These are phyloP conservation scores for Elongisporangium anandrum DNA, from an alignment of 352 stramenopile species.

Conservation along the genomic window DNA sequence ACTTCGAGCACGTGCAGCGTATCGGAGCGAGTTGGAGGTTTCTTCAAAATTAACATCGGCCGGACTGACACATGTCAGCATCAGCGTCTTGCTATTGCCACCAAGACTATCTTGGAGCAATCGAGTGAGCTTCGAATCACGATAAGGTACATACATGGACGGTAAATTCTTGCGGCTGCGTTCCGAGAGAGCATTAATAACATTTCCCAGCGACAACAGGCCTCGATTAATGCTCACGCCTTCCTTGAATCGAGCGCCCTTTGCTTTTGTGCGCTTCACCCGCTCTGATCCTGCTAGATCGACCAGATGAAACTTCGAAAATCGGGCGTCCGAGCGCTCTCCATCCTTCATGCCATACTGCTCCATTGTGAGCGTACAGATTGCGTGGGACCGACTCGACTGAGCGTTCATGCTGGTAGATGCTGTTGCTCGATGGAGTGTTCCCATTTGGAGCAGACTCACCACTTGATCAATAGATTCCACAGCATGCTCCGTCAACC, in stretches of 20 bases:
- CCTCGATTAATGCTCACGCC: conserved; percentile 93
- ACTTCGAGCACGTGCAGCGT: conserved; percentile 95
- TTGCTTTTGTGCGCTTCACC: conserved; percentile 83
- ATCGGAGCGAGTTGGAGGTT: conserved; percentile 94
- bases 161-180: conserved; percentile 44
- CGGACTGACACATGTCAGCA: conserved; percentile 85
- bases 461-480: conserved; percentile 35
- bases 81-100: conserved; percentile 90
- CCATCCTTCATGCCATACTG: conserved; percentile 29
- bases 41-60: conserved; percentile 89
- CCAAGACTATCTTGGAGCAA: conserved; percentile 86
- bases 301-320: conserved; percentile 92
- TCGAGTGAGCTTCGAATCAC: conserved; percentile 89
- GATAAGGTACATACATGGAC: conserved; percentile 73
- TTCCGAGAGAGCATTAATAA: conserved; percentile 91
- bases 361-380: conserved; percentile 87
- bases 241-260: conserved; percentile 89
- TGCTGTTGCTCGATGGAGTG: conserved; percentile 48
- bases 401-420: conserved; percentile 71
- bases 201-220: conserved; percentile 93
- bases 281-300: conserved; percentile 95
- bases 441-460: conserved; percentile 39
- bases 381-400: conserved; percentile 86
- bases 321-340: conserved; percentile 30
- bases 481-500: conserved; percentile 78